A percentile compares a stretch with the other conserved stretches of the same genome.
phyloP scores from a whole-genome alignment of 2,329 filamentous ascomycete species.

The Hypoxylon sp. region DNA sequence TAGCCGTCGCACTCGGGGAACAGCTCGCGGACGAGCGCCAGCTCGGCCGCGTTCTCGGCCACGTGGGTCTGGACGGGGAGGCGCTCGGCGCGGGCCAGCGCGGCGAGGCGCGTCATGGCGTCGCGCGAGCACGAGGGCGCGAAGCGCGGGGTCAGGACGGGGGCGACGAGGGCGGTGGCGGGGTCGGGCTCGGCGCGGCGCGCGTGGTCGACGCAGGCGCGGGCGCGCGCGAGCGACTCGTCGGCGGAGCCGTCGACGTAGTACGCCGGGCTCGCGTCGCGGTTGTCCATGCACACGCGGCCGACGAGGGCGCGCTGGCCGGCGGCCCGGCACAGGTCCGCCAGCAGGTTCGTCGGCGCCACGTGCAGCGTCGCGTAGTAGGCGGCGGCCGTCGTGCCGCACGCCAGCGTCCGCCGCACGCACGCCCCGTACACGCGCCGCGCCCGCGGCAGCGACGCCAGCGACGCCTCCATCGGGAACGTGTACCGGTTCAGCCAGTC shows the following conservation, averaged over 20 bases:
- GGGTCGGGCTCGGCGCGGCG: conserved; percentile 77
- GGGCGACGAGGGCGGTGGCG: conserved; percentile 68
- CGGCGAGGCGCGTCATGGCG: conserved; percentile 69
- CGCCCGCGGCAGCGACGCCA: conserved; percentile 69
- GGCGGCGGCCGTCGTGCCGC: conserved; percentile 93
- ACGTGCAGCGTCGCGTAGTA: conserved; percentile 95
- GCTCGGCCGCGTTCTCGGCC: conserved; percentile 80
- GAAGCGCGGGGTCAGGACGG: conserved; percentile 80
- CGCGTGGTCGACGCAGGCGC: conserved; percentile 71
- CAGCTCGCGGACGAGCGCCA: conserved; percentile 71
- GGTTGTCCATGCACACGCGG: conserved; percentile 90
- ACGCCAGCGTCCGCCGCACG: conserved; percentile 79
- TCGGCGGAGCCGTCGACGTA: conserved; percentile 78
- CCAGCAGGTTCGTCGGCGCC: conserved; percentile 86
- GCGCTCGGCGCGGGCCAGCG: conserved; percentile 66
- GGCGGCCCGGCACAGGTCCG: conserved; percentile 77
- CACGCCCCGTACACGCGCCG: conserved; percentile 77
- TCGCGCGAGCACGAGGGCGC: conserved; percentile 68
- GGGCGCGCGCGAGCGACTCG: conserved; percentile 63
- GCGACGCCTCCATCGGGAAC: conserved; percentile 87
- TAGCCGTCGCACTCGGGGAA: conserved; percentile 74
- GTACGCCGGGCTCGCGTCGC: conserved; percentile 75
- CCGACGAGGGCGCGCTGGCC: conserved; percentile 93
- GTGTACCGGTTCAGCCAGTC: conserved; percentile 96
- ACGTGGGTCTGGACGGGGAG: conserved; percentile 89